Evolutionary conservation across 345 rosid genomes (phyloP).

Genomic region (Sonneratia alba): DNA sequence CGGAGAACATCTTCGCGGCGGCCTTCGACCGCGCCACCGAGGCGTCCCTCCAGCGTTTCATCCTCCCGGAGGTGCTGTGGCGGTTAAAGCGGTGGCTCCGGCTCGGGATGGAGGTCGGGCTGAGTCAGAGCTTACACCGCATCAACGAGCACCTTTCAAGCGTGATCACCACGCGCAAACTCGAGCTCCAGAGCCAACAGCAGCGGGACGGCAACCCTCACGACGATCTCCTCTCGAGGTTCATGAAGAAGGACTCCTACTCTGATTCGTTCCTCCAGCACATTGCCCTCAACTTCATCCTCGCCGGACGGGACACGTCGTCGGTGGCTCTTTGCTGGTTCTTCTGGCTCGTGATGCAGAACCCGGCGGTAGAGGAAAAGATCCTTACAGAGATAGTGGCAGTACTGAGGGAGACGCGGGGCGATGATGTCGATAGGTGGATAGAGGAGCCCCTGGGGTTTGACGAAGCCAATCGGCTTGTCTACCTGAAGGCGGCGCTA

Average conservation of each 20-base stretch:
- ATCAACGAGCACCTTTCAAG: constrained; percentile 57
- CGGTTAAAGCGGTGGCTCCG: constrained; percentile 62
- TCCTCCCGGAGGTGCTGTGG: constrained; percentile 81
- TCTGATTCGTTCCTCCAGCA: constrained; percentile 68
- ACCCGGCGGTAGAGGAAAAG: constrained; percentile 58
- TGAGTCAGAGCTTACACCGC: constrained; percentile 62
- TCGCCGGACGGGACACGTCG: constrained; percentile 97
- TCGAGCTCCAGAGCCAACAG: constrained; percentile 46
- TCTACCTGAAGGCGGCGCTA: constrained; percentile 76
- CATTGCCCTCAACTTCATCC: constrained; percentile 88
- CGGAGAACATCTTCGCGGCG: constrained; percentile 60
- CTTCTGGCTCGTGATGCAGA: constrained; percentile 63
- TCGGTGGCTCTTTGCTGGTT: constrained; percentile 91
- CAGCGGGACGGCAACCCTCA: constrained; percentile 40
- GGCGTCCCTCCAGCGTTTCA: constrained; percentile 80
- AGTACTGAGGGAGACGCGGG: constrained; percentile 62
- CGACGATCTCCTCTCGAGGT: constrained; percentile 81
- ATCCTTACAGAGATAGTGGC: constrained; percentile 55
- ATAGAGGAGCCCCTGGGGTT: constrained; percentile 53
- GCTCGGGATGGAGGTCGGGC: constrained; percentile 76
- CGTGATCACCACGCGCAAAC: constrained; percentile 63
- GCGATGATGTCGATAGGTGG: constrained; percentile 51
- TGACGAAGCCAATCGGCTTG: constrained; percentile 64
- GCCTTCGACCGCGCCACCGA: constrained; percentile 92
- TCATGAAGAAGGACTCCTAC: constrained; percentile 81